phyloP scores from a whole-genome alignment of 2,329 filamentous ascomycete genomes.

The Raffaelea albimanens region DNA sequence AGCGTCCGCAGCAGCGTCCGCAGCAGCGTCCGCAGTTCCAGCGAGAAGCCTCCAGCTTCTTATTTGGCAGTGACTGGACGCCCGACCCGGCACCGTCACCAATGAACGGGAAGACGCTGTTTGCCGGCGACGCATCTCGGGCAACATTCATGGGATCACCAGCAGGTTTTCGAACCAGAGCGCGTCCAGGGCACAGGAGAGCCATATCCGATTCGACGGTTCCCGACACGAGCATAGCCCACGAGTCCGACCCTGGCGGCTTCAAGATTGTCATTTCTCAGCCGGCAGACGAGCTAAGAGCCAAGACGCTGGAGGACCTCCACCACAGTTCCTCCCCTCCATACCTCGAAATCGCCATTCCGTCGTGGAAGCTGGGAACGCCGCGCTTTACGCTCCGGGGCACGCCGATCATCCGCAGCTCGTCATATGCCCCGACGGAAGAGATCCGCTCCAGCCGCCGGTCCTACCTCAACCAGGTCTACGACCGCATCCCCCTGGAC shows the following conservation, averaged over 20 bases:
- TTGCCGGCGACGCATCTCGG: not conserved
- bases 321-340: conserved; percentile 42
- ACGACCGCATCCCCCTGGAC: conserved; percentile 27
- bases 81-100: conserved; percentile 29
- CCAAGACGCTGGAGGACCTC: conserved; percentile 54
- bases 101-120: conserved; percentile 12
- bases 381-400: conserved; percentile 71
- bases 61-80: conserved; percentile 32
- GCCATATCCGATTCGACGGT: conserved; percentile 71
- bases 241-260: conserved; percentile 52
- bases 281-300: conserved; percentile 47
- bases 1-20: not conserved
- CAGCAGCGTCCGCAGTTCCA: conserved; percentile 3
- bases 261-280: conserved; percentile 77
- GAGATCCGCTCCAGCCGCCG: conserved; percentile 52
- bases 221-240: conserved; percentile 48
- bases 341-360: conserved; percentile 63
- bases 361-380: conserved; percentile 73
- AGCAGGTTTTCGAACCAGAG: conserved; percentile 5
- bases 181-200: conserved; percentile 38
- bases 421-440: conserved; percentile 69
- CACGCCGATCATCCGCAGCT: conserved; percentile 68
- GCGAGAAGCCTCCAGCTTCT: conserved; percentile 1
- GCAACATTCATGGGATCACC: conserved; percentile 12
- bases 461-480: conserved; percentile 22